These are phyloP conservation scores for Iris macrosiphon DNA, from an alignment of 106 monocot genomes.

Conservation along the genomic window DNA sequence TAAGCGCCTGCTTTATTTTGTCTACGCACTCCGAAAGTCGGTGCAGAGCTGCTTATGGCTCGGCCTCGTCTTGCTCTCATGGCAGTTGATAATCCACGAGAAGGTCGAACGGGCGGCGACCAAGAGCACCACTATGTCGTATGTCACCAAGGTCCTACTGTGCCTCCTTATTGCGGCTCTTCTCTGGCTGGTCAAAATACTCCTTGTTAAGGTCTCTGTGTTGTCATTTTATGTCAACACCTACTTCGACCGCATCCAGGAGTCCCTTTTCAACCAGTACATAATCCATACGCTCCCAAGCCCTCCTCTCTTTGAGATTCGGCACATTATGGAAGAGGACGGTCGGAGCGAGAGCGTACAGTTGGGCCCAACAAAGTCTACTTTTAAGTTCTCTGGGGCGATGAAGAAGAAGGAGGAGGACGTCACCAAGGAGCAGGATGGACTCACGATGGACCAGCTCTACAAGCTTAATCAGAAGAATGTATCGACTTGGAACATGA, in stretches of 20 bases:
- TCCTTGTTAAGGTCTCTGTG: slow-evolving; percentile 68
- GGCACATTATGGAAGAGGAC: slow-evolving; percentile 43
- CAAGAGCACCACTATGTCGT: slow-evolving; percentile 18
- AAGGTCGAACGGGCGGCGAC: slow-evolving; percentile 30
- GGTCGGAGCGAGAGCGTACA: slow-evolving; percentile 27
- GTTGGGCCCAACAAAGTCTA: slow-evolving; percentile 25
- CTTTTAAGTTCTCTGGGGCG: slow-evolving; percentile 11
- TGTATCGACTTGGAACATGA: slow-evolving; percentile 91
- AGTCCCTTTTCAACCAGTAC: slow-evolving; percentile 84
- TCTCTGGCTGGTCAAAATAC: slow-evolving; percentile 63
- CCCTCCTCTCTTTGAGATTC: slow-evolving; percentile 48
- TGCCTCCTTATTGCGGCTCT: slow-evolving; percentile 63
- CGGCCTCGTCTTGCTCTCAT: slow-evolving; percentile 58
- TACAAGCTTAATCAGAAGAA: slow-evolving; percentile 75
- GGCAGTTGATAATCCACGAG: slow-evolving; percentile 60
- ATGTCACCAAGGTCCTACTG: slow-evolving; percentile 57
- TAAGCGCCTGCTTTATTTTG: slow-evolving; percentile 80
- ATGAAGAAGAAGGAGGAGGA: slow-evolving; percentile 11
- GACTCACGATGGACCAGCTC: slow-evolving; percentile 59
- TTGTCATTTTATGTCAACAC: slow-evolving; percentile 86
- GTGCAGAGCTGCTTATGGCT: slow-evolving; percentile 90
- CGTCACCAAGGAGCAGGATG: slow-evolving; percentile 22
- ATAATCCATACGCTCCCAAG: slow-evolving; percentile 85
- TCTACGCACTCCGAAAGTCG: slow-evolving; percentile 58
- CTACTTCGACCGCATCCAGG: slow-evolving; percentile 90